Evolutionary conservation across 345 rosid species (phyloP), one percentile per base, ranked within the genome.

Genomic region (Luvunga scandens): DNA sequence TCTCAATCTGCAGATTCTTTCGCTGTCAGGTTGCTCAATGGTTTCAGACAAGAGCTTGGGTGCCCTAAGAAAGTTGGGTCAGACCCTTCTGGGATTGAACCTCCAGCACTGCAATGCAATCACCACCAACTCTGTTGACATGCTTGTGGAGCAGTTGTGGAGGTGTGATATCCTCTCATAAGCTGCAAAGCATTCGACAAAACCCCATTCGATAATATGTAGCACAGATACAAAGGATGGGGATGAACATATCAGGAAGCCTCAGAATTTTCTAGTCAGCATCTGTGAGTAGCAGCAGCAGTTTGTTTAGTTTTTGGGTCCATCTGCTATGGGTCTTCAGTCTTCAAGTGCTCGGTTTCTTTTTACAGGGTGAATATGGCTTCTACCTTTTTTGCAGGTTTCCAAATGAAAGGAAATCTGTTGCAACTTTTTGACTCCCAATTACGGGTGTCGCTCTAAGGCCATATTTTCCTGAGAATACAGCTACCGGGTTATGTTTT

Each of bases 101-200:
- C 87, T 96, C 72, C 92, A 91, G 83, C 87, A 85, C 63, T 96
- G 99, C 89, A 91, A 84, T n/a, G 83, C 87, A 70, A 84, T 96
- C 67, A 90, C 91, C 81, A 69, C 66, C 77, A 78, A 83, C 67
- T 83, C 90, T 7, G 78, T 90, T 13, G 91, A 88, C 72, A 63
- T 86, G 69, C 94, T 96, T 36, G 83, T 88, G 73, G 91, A 90
- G 76, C 87, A 83, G 69, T 84, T 94, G 66, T 94, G 94, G 92
- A 89, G 87, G 81, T 96, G 98, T 33, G 98, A 96, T 76, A 88
- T 94, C 88, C 95, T 96, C 38, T 89, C 79, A 82, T 96, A 81
- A 92, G 77, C 76, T 12, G 30, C 7, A 13, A 72, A 62, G 65
- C 16, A 75, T 16, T 71, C 62, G 69, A 25, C 12, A 5, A 45